Conservation (phyloP, 768 basidiomycete species). For the Mycena indigotica region DNA sequence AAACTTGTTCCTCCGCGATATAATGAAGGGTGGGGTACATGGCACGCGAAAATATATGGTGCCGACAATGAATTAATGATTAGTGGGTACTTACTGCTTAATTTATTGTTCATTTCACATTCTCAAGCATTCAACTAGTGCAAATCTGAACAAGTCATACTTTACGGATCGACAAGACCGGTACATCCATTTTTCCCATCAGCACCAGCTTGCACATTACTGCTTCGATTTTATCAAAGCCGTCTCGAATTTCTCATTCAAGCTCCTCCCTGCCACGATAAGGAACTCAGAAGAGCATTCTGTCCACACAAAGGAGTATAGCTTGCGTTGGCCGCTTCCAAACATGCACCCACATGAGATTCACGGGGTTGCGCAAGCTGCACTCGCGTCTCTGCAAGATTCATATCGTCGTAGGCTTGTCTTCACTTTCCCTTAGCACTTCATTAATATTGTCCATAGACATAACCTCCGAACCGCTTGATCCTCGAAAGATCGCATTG, state of each 20-base stretch:
- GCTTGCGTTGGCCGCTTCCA: slow-evolving; percentile 68
- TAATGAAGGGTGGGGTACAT: slow-evolving; percentile 98
- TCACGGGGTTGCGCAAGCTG: slow-evolving; percentile 56
- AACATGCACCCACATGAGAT: slow-evolving; percentile 71
- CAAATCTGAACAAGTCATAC: slow-evolving; percentile 91
- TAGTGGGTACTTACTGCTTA: slow-evolving; percentile 66
- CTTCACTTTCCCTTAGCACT: background rate
- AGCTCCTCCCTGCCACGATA: slow-evolving; percentile 35
- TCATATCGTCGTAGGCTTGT: slow-evolving; percentile 26
- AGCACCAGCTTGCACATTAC: slow-evolving; percentile 74
- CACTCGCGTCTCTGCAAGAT: slow-evolving; percentile 63
- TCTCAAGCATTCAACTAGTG: slow-evolving; percentile 49
- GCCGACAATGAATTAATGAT: slow-evolving; percentile 91
- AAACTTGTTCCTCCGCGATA: slow-evolving; percentile 85
- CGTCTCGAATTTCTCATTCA: slow-evolving; percentile 74
- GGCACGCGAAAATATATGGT: slow-evolving; percentile 97
- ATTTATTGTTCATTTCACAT: background rate
- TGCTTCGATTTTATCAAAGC: slow-evolving; percentile 76
- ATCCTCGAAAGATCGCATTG: slow-evolving; percentile 48
- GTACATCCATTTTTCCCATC: slow-evolving; percentile 72
- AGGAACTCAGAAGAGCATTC: slow-evolving; percentile 28
- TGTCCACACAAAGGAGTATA: slow-evolving; percentile 44
- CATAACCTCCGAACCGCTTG: slow-evolving; percentile 25
- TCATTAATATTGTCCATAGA: slow-evolving; percentile 2
- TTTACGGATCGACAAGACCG: slow-evolving; percentile 96